These are phyloP conservation scores for Saposhnikovia divaricata DNA, from an alignment of 129 eudicot genomes.

Conservation along the genomic window DNA sequence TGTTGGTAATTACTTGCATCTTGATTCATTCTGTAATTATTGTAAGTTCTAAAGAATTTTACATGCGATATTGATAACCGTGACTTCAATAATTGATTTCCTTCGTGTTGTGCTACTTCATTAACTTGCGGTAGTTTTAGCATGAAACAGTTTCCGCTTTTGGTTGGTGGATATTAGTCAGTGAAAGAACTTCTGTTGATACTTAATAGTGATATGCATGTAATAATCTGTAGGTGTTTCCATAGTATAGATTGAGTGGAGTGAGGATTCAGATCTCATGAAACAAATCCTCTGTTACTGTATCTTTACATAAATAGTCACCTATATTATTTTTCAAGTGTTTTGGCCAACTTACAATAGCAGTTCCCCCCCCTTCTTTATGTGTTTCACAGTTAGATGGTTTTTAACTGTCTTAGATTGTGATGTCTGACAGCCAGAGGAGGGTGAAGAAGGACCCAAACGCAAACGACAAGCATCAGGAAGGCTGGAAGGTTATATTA, in stretches of 20 bases:
- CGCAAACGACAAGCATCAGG: not conserved
- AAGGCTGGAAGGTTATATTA: not conserved
- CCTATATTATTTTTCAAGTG: not conserved
- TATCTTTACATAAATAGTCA: not conserved
- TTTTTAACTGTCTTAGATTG: not conserved
- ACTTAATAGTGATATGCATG: not conserved
- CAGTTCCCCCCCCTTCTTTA: not conserved
- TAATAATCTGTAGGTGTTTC: not conserved
- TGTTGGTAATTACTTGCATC: not conserved
- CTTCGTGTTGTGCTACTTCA: not conserved
- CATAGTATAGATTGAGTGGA: not conserved
- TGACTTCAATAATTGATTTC: not conserved
- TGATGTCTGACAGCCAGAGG: not conserved
- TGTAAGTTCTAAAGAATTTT: not conserved
- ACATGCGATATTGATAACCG: not conserved
- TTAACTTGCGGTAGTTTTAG: not conserved
- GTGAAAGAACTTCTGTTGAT: not conserved
- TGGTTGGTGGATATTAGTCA: not conserved
- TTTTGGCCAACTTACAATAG: not conserved
- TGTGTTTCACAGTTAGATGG: not conserved
- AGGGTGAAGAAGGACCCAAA: not conserved
- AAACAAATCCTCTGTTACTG: not conserved
- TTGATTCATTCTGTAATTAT: not conserved
- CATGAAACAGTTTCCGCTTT: not conserved
- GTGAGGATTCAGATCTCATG: not conserved